Conservation (phyloP, 345 rosid species). For the Lenwebbia sp. region DNA sequence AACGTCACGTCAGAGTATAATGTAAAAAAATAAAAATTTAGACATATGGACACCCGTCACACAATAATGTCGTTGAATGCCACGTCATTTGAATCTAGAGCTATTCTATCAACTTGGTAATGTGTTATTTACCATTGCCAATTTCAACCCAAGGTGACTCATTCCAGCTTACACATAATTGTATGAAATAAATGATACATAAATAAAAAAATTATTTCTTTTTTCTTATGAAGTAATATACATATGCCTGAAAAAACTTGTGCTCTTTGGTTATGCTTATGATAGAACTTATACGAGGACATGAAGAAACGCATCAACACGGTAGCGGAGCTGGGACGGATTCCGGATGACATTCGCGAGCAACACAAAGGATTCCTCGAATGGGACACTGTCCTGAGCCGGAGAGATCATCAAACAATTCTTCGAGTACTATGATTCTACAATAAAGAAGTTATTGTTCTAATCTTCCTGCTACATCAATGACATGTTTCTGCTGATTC, state of each 20-base stretch:
- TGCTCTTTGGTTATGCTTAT: not conserved
- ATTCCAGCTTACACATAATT: not conserved
- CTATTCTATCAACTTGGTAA: not conserved
- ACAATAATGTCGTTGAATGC: not conserved
- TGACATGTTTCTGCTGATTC: not conserved
- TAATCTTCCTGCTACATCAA: not conserved
- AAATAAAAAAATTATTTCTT: not conserved
- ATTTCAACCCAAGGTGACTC: not conserved
- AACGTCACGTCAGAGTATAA: too few species aligned
- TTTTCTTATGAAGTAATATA: too few species aligned
- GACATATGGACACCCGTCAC: not conserved
- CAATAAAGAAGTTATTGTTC: not conserved
- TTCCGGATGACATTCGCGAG: constrained; percentile 12
- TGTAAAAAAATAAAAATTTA: too few species aligned
- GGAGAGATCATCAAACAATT: constrained; percentile 24
- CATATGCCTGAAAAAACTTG: not conserved
- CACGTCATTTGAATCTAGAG: not conserved
- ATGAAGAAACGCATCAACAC: constrained; percentile 16
- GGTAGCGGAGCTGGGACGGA: constrained; percentile 6
- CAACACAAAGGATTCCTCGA: constrained; percentile 19
- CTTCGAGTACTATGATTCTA: constrained; percentile 7
- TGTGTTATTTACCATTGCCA: not conserved
- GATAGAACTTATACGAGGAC: constrained; percentile 21
- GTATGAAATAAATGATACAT: not conserved
- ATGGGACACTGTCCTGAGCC: constrained; percentile 10